These are phyloP conservation scores for Solanum tacnaense DNA, from an alignment of 257 asterid species.

Conservation along the genomic window DNA sequence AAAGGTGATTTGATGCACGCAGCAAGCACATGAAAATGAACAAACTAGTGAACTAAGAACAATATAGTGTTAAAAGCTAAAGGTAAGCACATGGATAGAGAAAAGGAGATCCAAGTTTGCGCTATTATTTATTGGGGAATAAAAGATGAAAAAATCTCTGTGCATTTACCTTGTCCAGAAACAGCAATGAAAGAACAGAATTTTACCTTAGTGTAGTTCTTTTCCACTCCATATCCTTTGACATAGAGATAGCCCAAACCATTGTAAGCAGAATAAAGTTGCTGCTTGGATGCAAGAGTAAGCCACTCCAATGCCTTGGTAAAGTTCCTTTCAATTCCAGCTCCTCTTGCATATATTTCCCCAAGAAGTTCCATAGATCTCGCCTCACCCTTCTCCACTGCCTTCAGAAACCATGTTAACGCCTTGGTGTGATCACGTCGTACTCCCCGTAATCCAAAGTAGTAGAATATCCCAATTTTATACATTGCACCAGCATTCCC, in stretches of 20 bases:
- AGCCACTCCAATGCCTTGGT: constrained; percentile 93
- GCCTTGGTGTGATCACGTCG: constrained; percentile 93
- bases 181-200: neutral
- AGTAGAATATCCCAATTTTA: constrained; percentile 78
- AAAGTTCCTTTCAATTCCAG: constrained; percentile 90
- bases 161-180: neutral
- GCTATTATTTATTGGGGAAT: neutral
- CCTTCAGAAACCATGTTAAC: constrained; percentile 78
- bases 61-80: neutral
- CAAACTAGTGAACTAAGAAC: neutral
- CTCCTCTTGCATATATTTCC: constrained; percentile 95
- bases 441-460: constrained; percentile 93
- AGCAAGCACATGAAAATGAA: neutral
- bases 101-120: neutral
- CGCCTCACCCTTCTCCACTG: constrained; percentile 90
- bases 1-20: neutral
- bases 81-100: neutral
- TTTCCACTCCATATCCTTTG: constrained; percentile 95
- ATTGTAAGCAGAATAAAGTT: constrained; percentile 86
- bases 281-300: constrained; percentile 83
- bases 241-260: constrained; percentile 96
- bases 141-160: neutral
- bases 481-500: constrained; percentile 98
- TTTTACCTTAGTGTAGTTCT: constrained; percentile 70
- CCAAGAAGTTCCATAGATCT: constrained; percentile 99